Evolutionary conservation across 805 yeast species (phyloP).

Genomic region (Ogataea nitratoaversa): DNA sequence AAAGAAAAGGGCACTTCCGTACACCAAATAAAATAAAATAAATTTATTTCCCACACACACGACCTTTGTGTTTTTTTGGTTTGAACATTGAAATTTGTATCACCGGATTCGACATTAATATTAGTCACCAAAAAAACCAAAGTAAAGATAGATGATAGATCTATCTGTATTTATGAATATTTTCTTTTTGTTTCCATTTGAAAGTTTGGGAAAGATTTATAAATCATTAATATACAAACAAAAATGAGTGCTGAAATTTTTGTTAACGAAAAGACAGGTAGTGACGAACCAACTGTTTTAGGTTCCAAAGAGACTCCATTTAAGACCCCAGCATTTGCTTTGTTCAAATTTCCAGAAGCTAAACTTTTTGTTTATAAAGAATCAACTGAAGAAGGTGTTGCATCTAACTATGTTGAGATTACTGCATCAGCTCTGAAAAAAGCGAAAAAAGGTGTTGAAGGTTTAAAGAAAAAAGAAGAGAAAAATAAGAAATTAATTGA

Average conservation of each 20-base stretch:
- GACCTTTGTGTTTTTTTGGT: too few relatives aligned
- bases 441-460: conserved; percentile 94
- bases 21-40: not conserved
- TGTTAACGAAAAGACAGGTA: conserved; percentile 72
- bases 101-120: too few relatives aligned
- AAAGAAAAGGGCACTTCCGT: not conserved
- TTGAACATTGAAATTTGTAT: too few relatives aligned
- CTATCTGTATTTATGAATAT: not conserved
- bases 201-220: too few relatives aligned
- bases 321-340: conserved; percentile 81
- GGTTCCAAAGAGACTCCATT: conserved; percentile 73
- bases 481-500: conserved; percentile 58
- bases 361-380: conserved; percentile 59
- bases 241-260: conserved; percentile 40
- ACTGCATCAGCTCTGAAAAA: conserved; percentile 89
- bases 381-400: conserved; percentile 43
- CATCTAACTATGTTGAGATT: conserved; percentile 63
- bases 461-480: conserved; percentile 75
- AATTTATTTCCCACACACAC: not conserved
- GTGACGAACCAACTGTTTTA: conserved; percentile 49
- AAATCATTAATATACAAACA: too few relatives aligned
- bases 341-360: conserved; percentile 43
- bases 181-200: not conserved
- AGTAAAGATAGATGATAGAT: too few relatives aligned
- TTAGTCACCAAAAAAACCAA: too few relatives aligned